Evolutionary conservation across 148 eudicot species (phyloP), one percentile per base, ranked within the genome.

Genomic region (Polygonum maritimum): DNA sequence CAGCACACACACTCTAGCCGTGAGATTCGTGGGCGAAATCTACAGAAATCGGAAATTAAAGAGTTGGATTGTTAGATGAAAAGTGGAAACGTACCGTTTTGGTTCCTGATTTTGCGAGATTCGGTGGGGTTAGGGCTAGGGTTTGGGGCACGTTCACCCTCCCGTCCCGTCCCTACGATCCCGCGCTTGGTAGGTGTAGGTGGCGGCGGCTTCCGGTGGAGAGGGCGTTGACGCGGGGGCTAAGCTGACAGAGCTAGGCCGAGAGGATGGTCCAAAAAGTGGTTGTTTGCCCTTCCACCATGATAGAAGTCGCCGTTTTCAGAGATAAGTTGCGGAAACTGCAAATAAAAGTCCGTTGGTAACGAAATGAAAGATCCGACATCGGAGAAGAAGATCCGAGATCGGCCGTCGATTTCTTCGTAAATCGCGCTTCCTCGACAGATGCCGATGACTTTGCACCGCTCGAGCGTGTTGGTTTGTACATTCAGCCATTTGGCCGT

Each of bases 141-240:
- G 12, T 57, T 57, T 2, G 69, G 33, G 39, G 0, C 0, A 41
- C 36, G 38, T 60, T 22, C 2, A 73, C 54, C 55, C 60, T 35
- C 31, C 76, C 76, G 6, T n/a, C 76, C 76, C 2, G 76, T 74
- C 10, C 76, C 76, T 2, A 51, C 67, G 31, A 65, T 51, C 76
- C 33, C 76, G 18, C 76, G 18, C 31, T 54, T 74, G 8, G 47
- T 5, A 4, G 69, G 13, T 11, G 65, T 33, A 0, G 31, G 15
- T 26, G 22, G n/a, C n/a, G n/a, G 67, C 15, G 69, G 69, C 1
- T 35, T 4, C 38, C 36, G 21, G 69, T 60, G 11, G 0, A 22
- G 0, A 0, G 44, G 69, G 31, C 47, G 62, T 39, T 74, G 76
- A 6, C 38, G 65, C 21, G 76, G 76, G 3, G 63, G 65, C 63